Evolutionary conservation across 2,329 filamentous ascomycete species (phyloP), one percentile per base, ranked within the genome.

Genomic region (Paracoccidioides lutzii): DNA sequence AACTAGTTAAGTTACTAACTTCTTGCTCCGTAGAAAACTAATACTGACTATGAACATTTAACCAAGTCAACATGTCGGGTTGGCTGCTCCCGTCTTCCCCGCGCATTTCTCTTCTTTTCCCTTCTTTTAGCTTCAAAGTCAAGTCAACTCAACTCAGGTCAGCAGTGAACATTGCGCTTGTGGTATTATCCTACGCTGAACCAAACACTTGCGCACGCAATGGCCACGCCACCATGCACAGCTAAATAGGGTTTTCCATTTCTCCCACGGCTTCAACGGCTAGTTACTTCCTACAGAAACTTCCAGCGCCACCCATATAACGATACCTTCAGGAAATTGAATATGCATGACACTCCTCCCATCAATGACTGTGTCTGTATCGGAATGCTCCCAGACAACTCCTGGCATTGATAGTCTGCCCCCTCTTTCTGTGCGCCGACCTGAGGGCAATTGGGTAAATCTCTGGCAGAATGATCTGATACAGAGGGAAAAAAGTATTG

Each of bases 31-130:
- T 22, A 22, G 22, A 22, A 22, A 22, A 22, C 22, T 22, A 22
- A 22, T 22, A 22, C 22, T 22, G 22, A 22, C 22, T 22, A 22
- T 22, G 22, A 22, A 22, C 22, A 22, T 22, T 22, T 2, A 1
- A 22, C 22, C 22, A 22, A 22, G 22, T 2, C 2, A 22, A 22
- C 44, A 33, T 12, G 28, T 22, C 30, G 28, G 5, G 28, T 33
- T 33, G 12, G 30, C 30, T 35, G 9, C 6, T 32, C 30, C 5
- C 33, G 28, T 46, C 8, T 42, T 59, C 58, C 59, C 57, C 57
- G 44, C 44, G 44, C 44, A n/a, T 5, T 14, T 22, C 22, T 22
- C 2, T 22, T 22, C 22, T 22, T 22, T 22, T 22, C 22, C 22
- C 2, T 22, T 22, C 22, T 22, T 22, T 22, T 22, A 22, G 22